Evolutionary conservation across 306 rosid genomes (phyloP).

Genomic region (Lathyrus aphaca): DNA sequence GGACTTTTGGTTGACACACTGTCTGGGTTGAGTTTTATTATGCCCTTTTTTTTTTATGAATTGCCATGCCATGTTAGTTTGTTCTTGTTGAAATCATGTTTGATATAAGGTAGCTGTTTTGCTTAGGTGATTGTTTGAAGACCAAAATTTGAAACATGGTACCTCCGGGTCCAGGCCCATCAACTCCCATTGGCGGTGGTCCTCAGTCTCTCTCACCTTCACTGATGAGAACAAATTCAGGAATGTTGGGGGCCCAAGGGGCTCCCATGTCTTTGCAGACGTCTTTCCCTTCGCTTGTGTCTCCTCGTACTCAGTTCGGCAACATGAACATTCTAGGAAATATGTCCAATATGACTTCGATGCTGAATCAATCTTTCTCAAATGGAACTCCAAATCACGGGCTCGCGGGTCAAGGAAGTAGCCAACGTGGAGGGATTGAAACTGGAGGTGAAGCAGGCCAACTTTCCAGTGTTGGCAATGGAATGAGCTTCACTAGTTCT

Average conservation of each 20-base stretch:
- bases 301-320: constrained; percentile 72
- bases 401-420: constrained; percentile 68
- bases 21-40: constrained; percentile 51
- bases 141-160: constrained; percentile 62
- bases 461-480: constrained; percentile 72
- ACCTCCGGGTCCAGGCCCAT: constrained; percentile 91
- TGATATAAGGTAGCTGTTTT: constrained; percentile 52
- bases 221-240: constrained; percentile 84
- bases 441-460: constrained; percentile 78
- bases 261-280: constrained; percentile 74
- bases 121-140: constrained; percentile 47
- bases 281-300: constrained; percentile 70
- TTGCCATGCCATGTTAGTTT: constrained; percentile 52
- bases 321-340: constrained; percentile 83
- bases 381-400: constrained; percentile 75
- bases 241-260: constrained; percentile 87
- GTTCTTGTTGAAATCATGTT: constrained; percentile 49
- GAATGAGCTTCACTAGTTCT: constrained; percentile 63
- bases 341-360: constrained; percentile 75
- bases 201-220: constrained; percentile 82
- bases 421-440: constrained; percentile 76
- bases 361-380: constrained; percentile 77
- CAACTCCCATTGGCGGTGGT: constrained; percentile 77
- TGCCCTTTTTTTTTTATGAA: constrained; percentile 41
- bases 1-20: constrained; percentile 46